phyloP scores from a whole-genome alignment of 768 basidiomycete species.

The Collybia sp. region DNA sequence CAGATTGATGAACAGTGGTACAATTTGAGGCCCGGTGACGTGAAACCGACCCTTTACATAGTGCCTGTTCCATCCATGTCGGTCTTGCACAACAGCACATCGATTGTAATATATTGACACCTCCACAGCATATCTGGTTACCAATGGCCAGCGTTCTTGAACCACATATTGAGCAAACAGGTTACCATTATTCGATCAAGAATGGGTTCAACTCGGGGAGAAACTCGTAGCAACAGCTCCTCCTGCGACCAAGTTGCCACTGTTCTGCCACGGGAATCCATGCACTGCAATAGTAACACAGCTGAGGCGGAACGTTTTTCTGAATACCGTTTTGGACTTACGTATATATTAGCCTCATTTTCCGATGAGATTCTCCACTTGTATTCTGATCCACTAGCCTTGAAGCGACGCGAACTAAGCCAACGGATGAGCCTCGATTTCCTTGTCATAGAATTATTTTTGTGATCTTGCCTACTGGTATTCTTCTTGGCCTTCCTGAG shows the following conservation, averaged over 20 bases:
- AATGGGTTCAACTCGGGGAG: constrained; percentile 30
- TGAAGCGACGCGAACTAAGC: constrained; percentile 50
- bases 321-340: constrained; percentile 19
- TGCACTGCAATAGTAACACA: constrained; percentile 30
- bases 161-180: constrained; percentile 49
- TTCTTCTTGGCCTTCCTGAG: constrained; percentile 44
- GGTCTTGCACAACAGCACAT: no score
- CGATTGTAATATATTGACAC: no score
- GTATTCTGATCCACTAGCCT: constrained; percentile 41
- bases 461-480: constrained; percentile 38
- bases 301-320: not conserved
- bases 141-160: constrained; percentile 38
- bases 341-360: constrained; percentile 39
- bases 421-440: not conserved
- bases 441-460: not conserved
- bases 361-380: constrained; percentile 48
- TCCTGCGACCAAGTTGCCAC: constrained; percentile 44
- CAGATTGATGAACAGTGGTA: constrained; percentile 45
- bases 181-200: constrained; percentile 51
- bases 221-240: constrained; percentile 32
- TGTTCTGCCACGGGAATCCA: constrained; percentile 41
- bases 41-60: not conserved
- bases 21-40: constrained; percentile 79
- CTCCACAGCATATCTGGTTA: constrained; percentile 12
- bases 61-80: no score